Evolutionary conservation across 208 protist species (phyloP), one percentile per base, ranked within the genome.

Genomic region (Cochliopodium minus): DNA sequence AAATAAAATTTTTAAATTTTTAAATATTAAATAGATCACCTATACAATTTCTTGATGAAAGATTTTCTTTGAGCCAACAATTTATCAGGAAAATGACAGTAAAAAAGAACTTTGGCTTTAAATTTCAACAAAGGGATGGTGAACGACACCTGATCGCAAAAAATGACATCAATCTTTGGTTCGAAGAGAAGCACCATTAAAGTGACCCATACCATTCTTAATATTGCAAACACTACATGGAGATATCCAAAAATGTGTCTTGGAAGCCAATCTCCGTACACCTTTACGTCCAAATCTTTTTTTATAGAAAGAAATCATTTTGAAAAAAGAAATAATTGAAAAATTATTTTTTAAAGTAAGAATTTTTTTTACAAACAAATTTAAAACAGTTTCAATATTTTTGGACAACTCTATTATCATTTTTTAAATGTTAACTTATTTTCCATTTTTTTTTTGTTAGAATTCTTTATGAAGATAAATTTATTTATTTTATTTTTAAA

Each of bases 51-150:
- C n/a, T n/a, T n/a, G n/a, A n/a, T n/a, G n/a, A n/a, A n/a, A n/a
- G n/a, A n/a, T n/a, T n/a, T n/a, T n/a, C 11, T n/a, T 22, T 36
- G 2, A 20, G 30, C 30, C 7, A 72, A 51, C 22, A 70, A 51
- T 28, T 65, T 59, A 28, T 73, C 69, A 13, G 69, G 69, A 62
- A 61, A 70, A 20, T 73, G 69, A 23, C 66, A 71, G 42, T 73
- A 73, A 56, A 73, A 73, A 15, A 73, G 20, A 23, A 73, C 61
- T 22, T 59, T 61, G 9, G 32, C 23, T 4, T 23, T 26, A 2
- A 70, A 33, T 45, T 51, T 51, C 2, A 73, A 30, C 5, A 73
- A 17, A n/a, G 61, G 61, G 10, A 67, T 57, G 17, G 20, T n/a
- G 23, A 40, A 2, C 17, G 59, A 40, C 5, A 73, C 15, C 50